phyloP scores from a whole-genome alignment of 352 stramenopile genomes.

The Stramenopiles sp. region DNA sequence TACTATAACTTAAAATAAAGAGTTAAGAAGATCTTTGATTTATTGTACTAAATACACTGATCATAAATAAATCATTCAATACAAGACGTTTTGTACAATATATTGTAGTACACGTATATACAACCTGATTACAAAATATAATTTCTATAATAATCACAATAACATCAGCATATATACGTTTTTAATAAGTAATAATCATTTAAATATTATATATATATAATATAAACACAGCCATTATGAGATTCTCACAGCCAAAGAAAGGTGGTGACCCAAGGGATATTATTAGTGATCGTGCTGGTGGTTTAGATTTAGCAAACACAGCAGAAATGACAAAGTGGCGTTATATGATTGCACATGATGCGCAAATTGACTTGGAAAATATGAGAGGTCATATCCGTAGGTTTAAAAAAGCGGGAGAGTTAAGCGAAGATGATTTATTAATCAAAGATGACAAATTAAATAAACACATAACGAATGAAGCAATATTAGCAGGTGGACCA shows the following conservation, averaged over 20 bases:
- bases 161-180: no score
- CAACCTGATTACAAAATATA: no score
- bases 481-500: constrained; percentile 2
- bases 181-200: no score
- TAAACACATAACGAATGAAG: background rate
- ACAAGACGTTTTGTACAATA: no score
- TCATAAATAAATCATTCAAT: no score
- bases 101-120: no score
- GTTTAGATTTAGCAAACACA: background rate
- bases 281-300: background rate
- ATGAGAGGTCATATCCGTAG: background rate
- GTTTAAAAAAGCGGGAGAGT: background rate
- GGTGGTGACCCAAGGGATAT: background rate
- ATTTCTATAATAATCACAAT: no score
- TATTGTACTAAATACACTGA: no score
- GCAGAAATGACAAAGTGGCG: constrained; percentile 4
- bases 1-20: no score
- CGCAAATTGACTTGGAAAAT: constrained; percentile 2
- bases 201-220: no score
- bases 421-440: background rate
- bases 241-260: background rate
- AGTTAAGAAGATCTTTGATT: no score
- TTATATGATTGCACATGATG: background rate
- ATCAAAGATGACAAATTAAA: background rate
- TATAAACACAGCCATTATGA: background rate